Evolutionary conservation across 1,284 basidiomycete genomes (phyloP), one percentile per base, ranked within the genome.

Genomic region (Trametes versicolor): DNA sequence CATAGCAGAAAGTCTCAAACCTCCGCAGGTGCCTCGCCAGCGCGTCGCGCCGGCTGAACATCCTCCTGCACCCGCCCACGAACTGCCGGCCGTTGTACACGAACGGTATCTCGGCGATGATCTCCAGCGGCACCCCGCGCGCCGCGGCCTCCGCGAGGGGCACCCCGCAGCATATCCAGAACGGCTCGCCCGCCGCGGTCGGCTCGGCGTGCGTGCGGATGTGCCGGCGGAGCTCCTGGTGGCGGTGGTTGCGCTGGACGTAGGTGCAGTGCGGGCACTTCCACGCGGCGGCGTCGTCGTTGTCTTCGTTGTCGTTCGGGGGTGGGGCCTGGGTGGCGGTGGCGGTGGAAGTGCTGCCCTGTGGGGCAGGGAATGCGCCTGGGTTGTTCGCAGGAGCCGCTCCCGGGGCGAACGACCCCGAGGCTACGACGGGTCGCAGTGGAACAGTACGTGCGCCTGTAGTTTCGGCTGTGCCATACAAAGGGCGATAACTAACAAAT

Each of bases 1-100:
- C 81, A 19, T 79, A 70, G 67, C 85, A 86, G 8, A 25, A 56
- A 29, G 79, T 79, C 25, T 81, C 80, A 2, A 63, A 60, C 56
- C 83, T 83, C 56, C 82, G 79, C 55, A 87, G 72, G 71, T 89
- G 87, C 39, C 88, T 80, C 70, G 81, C 84, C 65, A 88, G 76
- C 10, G 87, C 87, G 63, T 89, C 87, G 21, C 78, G 75, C 53
- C 87, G 80, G 65, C 85, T 87, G 71, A 89, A 87, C 21, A 76
- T 76, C 67, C 77, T 78, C 66, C 78, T 71, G 67, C 87, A 89
- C 2, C 85, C 86, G 12, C 86, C 86, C 32, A 85, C 76, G 67
- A 83, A 79, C 69, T 71, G 41, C 37, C 76, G 67, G n/a, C 73
- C 80, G 60, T 75, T 78, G 2, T 83, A 77, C 41, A 76, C 71